Percentiles rank a stretch among this genome's conserved stretches.
Conservation (phyloP, 2,329 filamentous ascomycete species). For the Pseudogymnoascus sp. region DNA sequence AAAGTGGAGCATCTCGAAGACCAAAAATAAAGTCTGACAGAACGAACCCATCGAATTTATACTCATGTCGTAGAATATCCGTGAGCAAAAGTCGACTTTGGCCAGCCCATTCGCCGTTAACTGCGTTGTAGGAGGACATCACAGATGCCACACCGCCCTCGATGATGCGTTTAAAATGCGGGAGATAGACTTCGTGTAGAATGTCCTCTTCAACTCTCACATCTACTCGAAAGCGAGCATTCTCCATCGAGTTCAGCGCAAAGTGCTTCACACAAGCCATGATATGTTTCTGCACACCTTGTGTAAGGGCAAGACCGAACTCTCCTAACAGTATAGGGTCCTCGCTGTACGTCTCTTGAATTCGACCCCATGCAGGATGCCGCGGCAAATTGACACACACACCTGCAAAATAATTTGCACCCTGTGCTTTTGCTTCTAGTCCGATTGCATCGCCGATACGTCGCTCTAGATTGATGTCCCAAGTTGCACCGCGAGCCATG, state of each 20-base stretch:
- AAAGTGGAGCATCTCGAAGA: constrained; percentile 12
- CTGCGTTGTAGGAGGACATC: constrained; percentile 16
- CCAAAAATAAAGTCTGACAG: constrained; percentile 17
- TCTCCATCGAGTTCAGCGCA: constrained; percentile 30
- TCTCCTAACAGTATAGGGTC: constrained; percentile 30
- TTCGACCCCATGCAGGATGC: constrained; percentile 28
- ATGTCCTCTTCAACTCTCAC: constrained; percentile 25
- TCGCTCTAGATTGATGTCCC: constrained; percentile 25
- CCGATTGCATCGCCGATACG: constrained; percentile 26
- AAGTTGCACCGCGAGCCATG: constrained; percentile 27
- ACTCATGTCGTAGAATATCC: constrained; percentile 15
- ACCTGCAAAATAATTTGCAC: constrained; percentile 26
- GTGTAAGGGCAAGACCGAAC: constrained; percentile 24
- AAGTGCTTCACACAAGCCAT: constrained; percentile 31
- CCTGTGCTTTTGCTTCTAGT: constrained; percentile 26
- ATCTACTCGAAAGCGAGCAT: constrained; percentile 26
- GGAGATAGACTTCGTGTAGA: constrained; percentile 26
- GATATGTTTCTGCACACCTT: constrained; percentile 24
- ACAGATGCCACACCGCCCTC: constrained; percentile 16
- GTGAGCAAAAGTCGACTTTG: constrained; percentile 14
- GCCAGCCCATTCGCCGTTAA: constrained; percentile 18
- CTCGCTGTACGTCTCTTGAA: constrained; percentile 29
- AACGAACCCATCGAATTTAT: constrained; percentile 17
- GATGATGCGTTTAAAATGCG: constrained; percentile 16
- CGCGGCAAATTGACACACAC: constrained; percentile 27